Evolutionary conservation across 805 yeast species (phyloP).

Genomic region (Diddensiella transvaalensis): DNA sequence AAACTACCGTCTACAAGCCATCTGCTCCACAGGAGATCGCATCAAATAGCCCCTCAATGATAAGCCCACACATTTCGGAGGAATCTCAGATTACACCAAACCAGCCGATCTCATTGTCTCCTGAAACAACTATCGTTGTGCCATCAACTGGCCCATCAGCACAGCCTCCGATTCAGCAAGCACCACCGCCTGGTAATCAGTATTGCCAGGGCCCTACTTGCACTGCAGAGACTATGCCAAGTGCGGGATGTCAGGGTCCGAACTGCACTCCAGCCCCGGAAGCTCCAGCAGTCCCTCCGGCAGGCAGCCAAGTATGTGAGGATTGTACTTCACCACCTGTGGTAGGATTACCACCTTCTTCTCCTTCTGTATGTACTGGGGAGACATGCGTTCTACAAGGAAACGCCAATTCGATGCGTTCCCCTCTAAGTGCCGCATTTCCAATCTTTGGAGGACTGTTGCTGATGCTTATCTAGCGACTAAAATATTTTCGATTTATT

Average conservation of each 20-base stretch:
- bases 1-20: not conserved
- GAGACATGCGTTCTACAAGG: not conserved
- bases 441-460: not conserved
- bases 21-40: too few species aligned
- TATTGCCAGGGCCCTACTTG: not conserved
- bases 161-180: too few species aligned
- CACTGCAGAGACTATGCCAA: constrained; percentile 4
- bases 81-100: too few species aligned
- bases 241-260: not conserved
- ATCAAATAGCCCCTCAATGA: too few species aligned
- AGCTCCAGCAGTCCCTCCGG: constrained; percentile 1
- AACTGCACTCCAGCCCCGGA: constrained; percentile 6
- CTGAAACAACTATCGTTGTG: too few species aligned
- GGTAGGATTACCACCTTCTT: not conserved
- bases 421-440: not conserved
- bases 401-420: constrained; percentile 1
- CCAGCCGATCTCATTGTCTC: too few species aligned
- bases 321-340: not conserved
- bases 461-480: not conserved
- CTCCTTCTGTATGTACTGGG: not conserved
- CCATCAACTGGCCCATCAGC: too few species aligned
- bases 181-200: constrained; percentile 1
- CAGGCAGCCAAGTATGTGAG: not conserved
- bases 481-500: not conserved
- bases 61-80: too few species aligned